These are phyloP conservation scores for Sarocladium kiliense DNA, from an alignment of 2,329 filamentous ascomycete genomes.

Conservation along the genomic window DNA sequence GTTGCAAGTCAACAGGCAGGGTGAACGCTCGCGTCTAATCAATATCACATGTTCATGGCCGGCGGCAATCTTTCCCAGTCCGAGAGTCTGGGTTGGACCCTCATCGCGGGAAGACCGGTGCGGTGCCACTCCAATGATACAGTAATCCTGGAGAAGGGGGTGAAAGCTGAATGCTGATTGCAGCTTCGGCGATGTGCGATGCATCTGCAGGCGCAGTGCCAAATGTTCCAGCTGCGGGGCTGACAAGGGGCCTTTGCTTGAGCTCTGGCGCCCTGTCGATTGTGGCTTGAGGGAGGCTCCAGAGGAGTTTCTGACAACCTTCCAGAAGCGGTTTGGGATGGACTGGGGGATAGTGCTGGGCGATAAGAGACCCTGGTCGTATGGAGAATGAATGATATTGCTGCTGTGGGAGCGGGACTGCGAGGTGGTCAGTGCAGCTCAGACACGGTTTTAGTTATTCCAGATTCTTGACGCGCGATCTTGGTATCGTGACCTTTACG, in stretches of 20 bases:
- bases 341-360: background rate
- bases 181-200: slow-evolving; percentile 3
- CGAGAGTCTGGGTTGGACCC: background rate
- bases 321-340: slow-evolving; percentile 19
- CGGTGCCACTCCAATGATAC: background rate
- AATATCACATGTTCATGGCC: background rate
- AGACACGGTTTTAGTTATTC: background rate
- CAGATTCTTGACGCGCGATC: too few species aligned
- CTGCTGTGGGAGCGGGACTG: background rate
- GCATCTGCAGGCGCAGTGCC: too few species aligned
- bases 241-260: background rate
- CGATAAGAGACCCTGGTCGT: background rate
- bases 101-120: background rate
- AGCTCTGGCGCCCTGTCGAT: background rate
- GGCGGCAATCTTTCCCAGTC: background rate
- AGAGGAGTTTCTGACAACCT: slow-evolving; percentile 19
- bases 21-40: background rate
- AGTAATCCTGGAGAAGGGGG: background rate
- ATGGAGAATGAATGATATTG: background rate
- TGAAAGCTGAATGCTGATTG: background rate
- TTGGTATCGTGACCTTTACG: too few species aligned
- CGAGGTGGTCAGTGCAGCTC: background rate
- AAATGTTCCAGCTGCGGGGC: background rate
- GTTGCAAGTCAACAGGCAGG: too few species aligned
- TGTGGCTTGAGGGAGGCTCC: slow-evolving; percentile 6